phyloP scores from a whole-genome alignment of 305 asterid genomes.

The Fraxinus dipetala region DNA sequence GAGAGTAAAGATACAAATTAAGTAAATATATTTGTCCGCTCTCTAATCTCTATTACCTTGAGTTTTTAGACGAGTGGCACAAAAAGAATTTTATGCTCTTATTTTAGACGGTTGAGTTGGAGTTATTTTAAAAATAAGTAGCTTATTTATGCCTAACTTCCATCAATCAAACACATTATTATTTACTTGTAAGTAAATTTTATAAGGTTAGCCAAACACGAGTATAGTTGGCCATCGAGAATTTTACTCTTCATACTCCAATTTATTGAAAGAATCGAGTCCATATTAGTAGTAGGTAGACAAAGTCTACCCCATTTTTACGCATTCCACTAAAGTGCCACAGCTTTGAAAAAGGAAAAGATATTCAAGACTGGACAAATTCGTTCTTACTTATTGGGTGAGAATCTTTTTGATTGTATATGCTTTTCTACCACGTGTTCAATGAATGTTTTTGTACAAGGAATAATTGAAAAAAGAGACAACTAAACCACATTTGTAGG shows the following conservation, averaged over 20 bases:
- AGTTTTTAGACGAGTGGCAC: background rate
- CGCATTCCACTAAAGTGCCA: background rate
- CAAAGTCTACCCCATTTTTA: background rate
- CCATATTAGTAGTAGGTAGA: background rate
- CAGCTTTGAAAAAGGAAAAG: background rate
- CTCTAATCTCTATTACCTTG: background rate
- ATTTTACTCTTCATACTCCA: background rate
- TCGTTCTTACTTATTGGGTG: background rate
- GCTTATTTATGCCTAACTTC: background rate
- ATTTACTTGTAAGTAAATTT: background rate
- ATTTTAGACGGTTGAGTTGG: background rate
- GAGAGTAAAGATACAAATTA: background rate
- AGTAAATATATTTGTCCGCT: background rate
- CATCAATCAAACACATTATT: background rate
- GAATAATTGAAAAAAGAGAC: too few species aligned
- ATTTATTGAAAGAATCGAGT: background rate
- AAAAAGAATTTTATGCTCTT: background rate
- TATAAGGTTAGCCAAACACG: background rate
- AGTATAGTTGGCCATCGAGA: background rate
- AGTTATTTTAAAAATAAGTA: background rate
- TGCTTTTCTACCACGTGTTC: background rate
- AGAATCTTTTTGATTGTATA: background rate
- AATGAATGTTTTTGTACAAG: too few species aligned
- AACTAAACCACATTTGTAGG: too few species aligned
- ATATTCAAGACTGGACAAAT: background rate